Conservation (phyloP, 1,284 basidiomycete species). For the Apiotrichum gamsii region DNA sequence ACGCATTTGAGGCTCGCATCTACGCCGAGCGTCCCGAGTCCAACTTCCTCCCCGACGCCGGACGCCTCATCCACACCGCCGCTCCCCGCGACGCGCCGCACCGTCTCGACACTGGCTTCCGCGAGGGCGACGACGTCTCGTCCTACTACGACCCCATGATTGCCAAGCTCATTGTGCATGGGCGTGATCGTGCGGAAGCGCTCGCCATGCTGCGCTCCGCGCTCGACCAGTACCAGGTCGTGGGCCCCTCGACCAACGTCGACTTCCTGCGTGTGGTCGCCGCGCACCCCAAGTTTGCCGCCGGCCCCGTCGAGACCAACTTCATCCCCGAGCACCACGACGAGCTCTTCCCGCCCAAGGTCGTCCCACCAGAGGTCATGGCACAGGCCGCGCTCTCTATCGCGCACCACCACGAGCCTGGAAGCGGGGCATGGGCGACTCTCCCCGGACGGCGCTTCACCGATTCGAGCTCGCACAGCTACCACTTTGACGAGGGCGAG, state of each 20-base stretch:
- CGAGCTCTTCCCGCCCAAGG: slow-evolving; percentile 62
- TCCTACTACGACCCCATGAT: slow-evolving; percentile 89
- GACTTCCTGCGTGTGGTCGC: slow-evolving; percentile 78
- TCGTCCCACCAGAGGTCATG: slow-evolving; percentile 59
- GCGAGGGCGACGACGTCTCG: slow-evolving; percentile 76
- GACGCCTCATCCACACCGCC: slow-evolving; percentile 65
- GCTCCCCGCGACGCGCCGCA: slow-evolving; percentile 56
- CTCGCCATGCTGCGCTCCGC: slow-evolving; percentile 70
- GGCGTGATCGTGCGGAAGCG: slow-evolving; percentile 77
- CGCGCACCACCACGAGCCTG: slow-evolving; percentile 56
- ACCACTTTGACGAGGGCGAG: slow-evolving; percentile 28
- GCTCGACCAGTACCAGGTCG: slow-evolving; percentile 79
- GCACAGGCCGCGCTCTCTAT: slow-evolving; percentile 74
- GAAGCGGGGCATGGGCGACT: slow-evolving; percentile 54
- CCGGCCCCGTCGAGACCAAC: slow-evolving; percentile 83
- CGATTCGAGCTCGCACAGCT: slow-evolving; percentile 34
- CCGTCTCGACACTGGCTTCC: slow-evolving; percentile 86
- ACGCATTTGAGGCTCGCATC: slow-evolving; percentile 93
- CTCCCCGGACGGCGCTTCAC: slow-evolving; percentile 67
- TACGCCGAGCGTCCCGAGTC: slow-evolving; percentile 92
- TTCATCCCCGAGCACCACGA: slow-evolving; percentile 74
- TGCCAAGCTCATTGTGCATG: slow-evolving; percentile 71
- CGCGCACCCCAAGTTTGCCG: slow-evolving; percentile 67
- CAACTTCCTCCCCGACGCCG: slow-evolving; percentile 87
- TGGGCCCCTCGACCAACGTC: slow-evolving; percentile 84